Percentiles rank a stretch among this genome's conserved stretches.
phyloP scores from a whole-genome alignment of 805 yeast species.

The Yamadazyma tumulicola region DNA sequence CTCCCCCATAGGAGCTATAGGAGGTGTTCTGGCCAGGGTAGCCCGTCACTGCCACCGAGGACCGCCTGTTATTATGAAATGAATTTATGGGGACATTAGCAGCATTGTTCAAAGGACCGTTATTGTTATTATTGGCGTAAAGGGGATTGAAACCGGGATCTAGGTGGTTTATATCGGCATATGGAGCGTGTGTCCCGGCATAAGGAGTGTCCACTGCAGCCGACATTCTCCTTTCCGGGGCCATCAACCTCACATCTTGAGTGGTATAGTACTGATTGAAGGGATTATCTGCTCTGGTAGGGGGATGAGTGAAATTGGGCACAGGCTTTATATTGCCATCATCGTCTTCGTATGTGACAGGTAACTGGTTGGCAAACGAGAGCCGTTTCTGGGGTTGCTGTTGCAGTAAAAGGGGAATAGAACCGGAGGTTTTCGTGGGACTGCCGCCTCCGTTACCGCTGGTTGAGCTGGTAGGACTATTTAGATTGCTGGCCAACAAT shows the following conservation, averaged over 20 bases:
- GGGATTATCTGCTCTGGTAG: constrained; percentile 44
- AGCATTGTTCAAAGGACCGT: background rate
- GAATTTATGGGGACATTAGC: background rate
- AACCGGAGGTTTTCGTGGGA: constrained; percentile 25
- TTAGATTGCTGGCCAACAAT: constrained; percentile 2
- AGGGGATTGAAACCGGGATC: constrained; percentile 8
- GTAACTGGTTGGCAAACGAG: constrained; percentile 44
- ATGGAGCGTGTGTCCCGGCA: background rate
- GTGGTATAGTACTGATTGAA: constrained; percentile 40
- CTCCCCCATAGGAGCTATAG: background rate
- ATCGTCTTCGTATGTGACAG: constrained; percentile 49
- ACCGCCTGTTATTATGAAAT: constrained; percentile 10
- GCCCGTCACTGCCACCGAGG: constrained; percentile 12
- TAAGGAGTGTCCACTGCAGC: constrained; percentile 12
- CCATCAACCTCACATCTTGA: constrained; percentile 32
- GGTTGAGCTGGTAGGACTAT: constrained; percentile 12
- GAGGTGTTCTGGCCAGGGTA: constrained; percentile 5
- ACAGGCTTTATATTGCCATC: constrained; percentile 12
- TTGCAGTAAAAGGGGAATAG: constrained; percentile 23
- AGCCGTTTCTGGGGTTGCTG: constrained; percentile 25
- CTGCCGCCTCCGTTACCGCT: constrained; percentile 8
- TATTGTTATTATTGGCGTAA: constrained; percentile 1
- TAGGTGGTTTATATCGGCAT: background rate
- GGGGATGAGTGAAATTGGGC: constrained; percentile 37
- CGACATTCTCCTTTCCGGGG: constrained; percentile 14